These are phyloP conservation scores for Passiflora organensis DNA, from an alignment of 345 rosid species.

Conservation along the genomic window DNA sequence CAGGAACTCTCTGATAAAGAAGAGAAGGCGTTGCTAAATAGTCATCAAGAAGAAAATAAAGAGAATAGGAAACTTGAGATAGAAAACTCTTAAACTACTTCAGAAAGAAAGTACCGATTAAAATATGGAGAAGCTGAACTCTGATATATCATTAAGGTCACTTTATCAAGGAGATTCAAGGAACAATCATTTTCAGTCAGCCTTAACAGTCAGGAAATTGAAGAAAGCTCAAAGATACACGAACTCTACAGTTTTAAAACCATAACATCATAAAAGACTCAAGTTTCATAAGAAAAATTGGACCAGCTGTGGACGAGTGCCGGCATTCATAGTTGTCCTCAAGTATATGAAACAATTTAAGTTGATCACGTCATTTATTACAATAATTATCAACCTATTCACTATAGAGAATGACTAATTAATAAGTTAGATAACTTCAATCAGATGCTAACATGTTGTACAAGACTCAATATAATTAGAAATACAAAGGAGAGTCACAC, in stretches of 20 bases:
- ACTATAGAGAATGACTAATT: not conserved
- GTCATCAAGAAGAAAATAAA: not conserved
- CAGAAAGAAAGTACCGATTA: too few species aligned
- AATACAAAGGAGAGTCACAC: constrained; percentile 14
- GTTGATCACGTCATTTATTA: not conserved
- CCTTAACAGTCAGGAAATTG: not conserved
- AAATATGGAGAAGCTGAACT: not conserved
- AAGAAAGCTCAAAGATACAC: not conserved
- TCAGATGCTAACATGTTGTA: not conserved
- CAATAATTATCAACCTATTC: not conserved
- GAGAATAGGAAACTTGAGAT: not conserved
- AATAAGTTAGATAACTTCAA: not conserved
- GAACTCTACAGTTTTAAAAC: too few species aligned
- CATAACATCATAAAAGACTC: too few species aligned
- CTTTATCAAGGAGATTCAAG: not conserved
- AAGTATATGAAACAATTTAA: too few species aligned
- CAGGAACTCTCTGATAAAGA: constrained; percentile 31
- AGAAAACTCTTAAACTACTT: not conserved
- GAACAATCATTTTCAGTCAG: not conserved
- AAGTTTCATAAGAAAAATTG: too few species aligned
- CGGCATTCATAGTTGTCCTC: too few species aligned
- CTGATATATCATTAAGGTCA: not conserved
- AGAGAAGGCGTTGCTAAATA: not conserved
- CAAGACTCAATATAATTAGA: not conserved
- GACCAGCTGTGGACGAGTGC: too few species aligned